A percentile compares a stretch with the other conserved stretches of the same genome.
phyloP scores from a whole-genome alignment of 495 filamentous ascomycete species.

The Hamigera avellanea region DNA sequence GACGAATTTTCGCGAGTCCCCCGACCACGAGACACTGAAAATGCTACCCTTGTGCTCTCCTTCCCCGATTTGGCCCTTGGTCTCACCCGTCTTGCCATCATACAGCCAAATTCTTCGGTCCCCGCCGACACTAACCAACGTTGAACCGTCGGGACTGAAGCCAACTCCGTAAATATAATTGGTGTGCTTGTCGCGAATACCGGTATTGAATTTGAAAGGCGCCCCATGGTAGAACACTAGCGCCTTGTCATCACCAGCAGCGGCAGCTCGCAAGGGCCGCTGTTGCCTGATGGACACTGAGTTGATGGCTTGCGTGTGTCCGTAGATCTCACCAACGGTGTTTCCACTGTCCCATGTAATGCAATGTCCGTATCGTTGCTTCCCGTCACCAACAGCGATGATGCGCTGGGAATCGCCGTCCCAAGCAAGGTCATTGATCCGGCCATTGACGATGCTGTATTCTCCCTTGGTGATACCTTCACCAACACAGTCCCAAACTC shows the following conservation, averaged over 20 bases:
- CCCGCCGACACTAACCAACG: constrained; percentile 77
- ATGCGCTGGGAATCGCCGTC: constrained; percentile 94
- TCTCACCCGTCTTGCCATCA: constrained; percentile 87
- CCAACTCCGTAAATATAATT: constrained; percentile 79
- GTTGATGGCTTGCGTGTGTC: constrained; percentile 85
- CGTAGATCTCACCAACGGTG: constrained; percentile 83
- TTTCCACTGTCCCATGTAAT: constrained; percentile 95
- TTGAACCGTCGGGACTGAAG: constrained; percentile 82
- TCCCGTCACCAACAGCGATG: constrained; percentile 90
- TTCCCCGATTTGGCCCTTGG: constrained; percentile 63
- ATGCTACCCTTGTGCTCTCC: constrained; percentile 85
- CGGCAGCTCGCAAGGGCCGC: constrained; percentile 78
- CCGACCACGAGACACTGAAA: constrained; percentile 81
- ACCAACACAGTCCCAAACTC: constrained; percentile 72
- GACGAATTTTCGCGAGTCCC: constrained; percentile 78
- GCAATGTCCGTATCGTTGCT: constrained; percentile 86
- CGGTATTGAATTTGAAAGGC: constrained; percentile 85
- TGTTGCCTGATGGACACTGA: constrained; percentile 81
- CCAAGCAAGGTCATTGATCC: constrained; percentile 94
- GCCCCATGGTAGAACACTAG: constrained; percentile 88
- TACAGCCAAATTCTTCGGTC: constrained; percentile 88
- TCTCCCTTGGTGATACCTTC: constrained; percentile 59
- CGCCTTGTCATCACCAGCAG: constrained; percentile 78
- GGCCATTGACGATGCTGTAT: constrained; percentile 86
- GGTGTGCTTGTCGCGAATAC: constrained; percentile 65